A percentile compares a stretch with the other conserved stretches of the same genome.
phyloP scores from a whole-genome alignment of 345 rosid genomes.

The Lagerstroemia speciosa region DNA sequence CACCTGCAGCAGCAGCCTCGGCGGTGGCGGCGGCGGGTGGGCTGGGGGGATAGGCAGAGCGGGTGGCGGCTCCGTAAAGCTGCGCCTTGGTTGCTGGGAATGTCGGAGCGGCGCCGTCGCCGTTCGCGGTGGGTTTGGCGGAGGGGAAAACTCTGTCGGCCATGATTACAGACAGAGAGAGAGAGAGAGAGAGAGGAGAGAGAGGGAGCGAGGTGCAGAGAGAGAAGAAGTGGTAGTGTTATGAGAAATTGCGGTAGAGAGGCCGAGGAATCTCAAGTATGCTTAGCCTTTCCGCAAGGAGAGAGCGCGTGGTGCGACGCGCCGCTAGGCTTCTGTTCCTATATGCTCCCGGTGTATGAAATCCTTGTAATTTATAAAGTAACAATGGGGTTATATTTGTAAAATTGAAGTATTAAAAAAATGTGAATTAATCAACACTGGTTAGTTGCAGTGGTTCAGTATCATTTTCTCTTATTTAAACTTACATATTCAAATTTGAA shows the following conservation, averaged over 20 bases:
- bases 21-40: constrained; percentile 22
- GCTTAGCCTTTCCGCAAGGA: too few species aligned
- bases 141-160: constrained; percentile 58
- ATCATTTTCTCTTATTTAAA: too few species aligned
- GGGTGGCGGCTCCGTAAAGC: constrained; percentile 31
- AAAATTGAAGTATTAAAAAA: too few species aligned
- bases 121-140: constrained; percentile 36
- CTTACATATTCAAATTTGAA: too few species aligned
- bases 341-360: too few species aligned
- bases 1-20: constrained; percentile 25
- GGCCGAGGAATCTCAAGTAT: background rate
- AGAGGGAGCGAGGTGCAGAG: background rate
- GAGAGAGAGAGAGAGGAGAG: background rate
- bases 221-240: too few species aligned
- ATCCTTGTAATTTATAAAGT: too few species aligned
- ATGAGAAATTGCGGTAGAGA: background rate
- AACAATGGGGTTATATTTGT: too few species aligned
- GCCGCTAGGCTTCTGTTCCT: too few species aligned
- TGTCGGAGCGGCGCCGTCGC: constrained; percentile 15
- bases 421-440: too few species aligned
- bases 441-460: too few species aligned
- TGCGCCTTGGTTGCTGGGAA: constrained; percentile 37
- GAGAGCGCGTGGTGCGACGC: too few species aligned
- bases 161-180: constrained; percentile 22
- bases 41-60: constrained; percentile 32